Base-by-base conservation (phyloP, 2,329 filamentous ascomycete species). In the Fonsecaea erecta region DNA sequence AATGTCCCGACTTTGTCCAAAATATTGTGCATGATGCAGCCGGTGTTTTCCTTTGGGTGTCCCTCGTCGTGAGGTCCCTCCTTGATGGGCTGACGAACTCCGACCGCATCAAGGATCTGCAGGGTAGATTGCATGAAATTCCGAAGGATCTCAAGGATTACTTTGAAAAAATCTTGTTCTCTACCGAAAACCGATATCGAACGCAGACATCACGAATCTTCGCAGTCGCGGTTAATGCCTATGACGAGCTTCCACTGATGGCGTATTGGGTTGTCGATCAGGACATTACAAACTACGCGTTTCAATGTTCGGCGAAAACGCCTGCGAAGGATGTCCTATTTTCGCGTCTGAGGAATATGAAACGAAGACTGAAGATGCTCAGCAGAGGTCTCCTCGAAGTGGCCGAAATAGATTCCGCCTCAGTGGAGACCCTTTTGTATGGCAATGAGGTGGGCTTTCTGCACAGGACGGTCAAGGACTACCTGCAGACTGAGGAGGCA, bases 41-140 rank as follows among this genome's bases (percentile, higher is more conserved):
- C 16, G 60, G 60, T 18, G 60, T 63, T 12, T 63, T 63, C 21
- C 32, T 63, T 14, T 63, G 60, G 60, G 52, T 55, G 8, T n/a
- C 37, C n/a, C 46, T 63, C 18, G 60, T 57, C 5, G 35, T 32
- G 5, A 11, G 26, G 7, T 52, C 51, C 34, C 37, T 63, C 21
- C 35, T 63, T 11, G 35, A 46, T 40, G 60, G 60, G 12, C 14
- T 37, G 35, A 37, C 35, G 14, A 37, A 37, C 16, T 37, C 35
- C 35, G 35, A 37, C 14, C 35, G 35, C 35, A 37, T 37, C 35
- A 37, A 37, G 35, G 35, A 37, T 12, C 35, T 37, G 35, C 35
- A 37, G 35, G 35, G 2, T 12, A 11, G 35, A 16, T 37, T 37
- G 12, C 35, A 37, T 16, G 35, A 37, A 16, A 37, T 14, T 37